phyloP scores from a whole-genome alignment of 2,329 filamentous ascomycete species.

The Calonectria ilicicola region DNA sequence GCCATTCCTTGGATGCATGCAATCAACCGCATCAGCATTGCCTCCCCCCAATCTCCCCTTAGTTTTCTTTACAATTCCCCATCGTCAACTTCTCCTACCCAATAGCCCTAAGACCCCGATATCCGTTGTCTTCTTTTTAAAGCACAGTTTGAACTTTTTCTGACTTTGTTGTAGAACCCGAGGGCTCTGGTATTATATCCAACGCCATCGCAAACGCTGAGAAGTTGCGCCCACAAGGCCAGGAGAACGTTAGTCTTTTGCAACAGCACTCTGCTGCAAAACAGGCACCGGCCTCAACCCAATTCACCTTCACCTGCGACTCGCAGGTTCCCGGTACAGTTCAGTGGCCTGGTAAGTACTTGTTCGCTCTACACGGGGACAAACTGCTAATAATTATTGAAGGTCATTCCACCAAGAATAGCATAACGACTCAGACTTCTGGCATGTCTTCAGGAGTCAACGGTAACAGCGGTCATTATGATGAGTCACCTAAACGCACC shows the following conservation, averaged over 20 bases:
- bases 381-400: conserved; percentile 17
- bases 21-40: not conserved
- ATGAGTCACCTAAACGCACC: conserved; percentile 50
- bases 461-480: conserved; percentile 41
- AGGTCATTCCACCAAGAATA: conserved; percentile 42
- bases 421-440: conserved; percentile 33
- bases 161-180: conserved; percentile 48
- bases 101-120: too few relatives aligned
- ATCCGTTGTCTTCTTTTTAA: not conserved
- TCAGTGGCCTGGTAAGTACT: conserved; percentile 75
- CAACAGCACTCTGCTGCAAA: conserved; percentile 75
- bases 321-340: conserved; percentile 86
- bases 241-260: conserved; percentile 83
- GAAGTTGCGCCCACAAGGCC: conserved; percentile 73
- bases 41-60: not conserved
- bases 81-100: too few relatives aligned
- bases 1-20: not conserved
- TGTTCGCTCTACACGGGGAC: too few relatives aligned
- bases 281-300: conserved; percentile 77
- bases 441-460: conserved; percentile 25
- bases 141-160: conserved; percentile 10
- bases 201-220: conserved; percentile 91
- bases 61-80: not conserved
- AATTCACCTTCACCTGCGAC: conserved; percentile 97
- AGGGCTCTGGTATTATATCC: conserved; percentile 84